Percentiles rank a stretch among this genome's conserved stretches.
These are phyloP conservation scores for Breviolum minutum DNA, from an alignment of 73 alveolate species.

Conservation along the genomic window DNA sequence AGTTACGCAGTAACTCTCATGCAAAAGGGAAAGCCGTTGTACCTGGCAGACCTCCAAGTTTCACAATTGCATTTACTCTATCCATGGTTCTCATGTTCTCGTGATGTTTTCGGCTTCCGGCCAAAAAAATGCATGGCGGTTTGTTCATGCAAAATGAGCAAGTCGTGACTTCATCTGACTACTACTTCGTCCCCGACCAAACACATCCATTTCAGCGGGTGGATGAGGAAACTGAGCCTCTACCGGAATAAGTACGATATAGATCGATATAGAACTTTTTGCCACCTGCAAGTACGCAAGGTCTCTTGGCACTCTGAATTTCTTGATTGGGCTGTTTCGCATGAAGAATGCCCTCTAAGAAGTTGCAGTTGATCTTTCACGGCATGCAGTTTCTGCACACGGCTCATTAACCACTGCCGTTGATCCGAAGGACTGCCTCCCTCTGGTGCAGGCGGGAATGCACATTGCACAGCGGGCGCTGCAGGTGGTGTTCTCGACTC, in stretches of 20 bases:
- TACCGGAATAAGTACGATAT: neutral
- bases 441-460: neutral
- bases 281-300: conserved; percentile 37
- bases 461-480: neutral
- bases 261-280: neutral
- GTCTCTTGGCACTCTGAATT: conserved; percentile 28
- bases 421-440: neutral
- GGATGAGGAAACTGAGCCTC: neutral
- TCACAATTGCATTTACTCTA: too few species aligned
- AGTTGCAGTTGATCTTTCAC: conserved; percentile 41
- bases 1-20: too few species aligned
- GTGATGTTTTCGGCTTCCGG: too few species aligned
- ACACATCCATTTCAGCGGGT: neutral
- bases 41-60: too few species aligned
- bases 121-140: too few species aligned
- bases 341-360: neutral
- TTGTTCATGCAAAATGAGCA: too few species aligned
- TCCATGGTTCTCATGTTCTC: too few species aligned
- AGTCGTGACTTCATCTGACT: too few species aligned
- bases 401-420: conserved; percentile 63
- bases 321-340: neutral
- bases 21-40: too few species aligned
- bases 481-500: neutral
- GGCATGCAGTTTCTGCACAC: conserved; percentile 54
- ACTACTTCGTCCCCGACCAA: too few species aligned